Base-by-base conservation (phyloP, 257 asterid genomes). In the Solanum habrochaites region DNA sequence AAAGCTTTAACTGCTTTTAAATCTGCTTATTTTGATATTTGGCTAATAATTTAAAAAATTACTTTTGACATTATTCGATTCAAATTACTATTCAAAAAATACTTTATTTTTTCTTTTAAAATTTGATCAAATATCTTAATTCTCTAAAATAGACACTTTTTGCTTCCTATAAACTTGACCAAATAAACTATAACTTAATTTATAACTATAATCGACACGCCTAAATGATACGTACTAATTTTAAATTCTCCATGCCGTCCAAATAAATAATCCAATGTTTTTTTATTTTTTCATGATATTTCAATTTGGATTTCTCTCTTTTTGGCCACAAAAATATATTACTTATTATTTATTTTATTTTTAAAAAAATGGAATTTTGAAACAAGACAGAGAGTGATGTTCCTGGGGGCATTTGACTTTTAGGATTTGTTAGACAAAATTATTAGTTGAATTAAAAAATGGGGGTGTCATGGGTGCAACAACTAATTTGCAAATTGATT, bases 401-500 rank as follows among this genome's bases (percentile, higher is more conserved):
- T 43, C 7, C 3, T 23, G n/a, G 16, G 8, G 20, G 62, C 11
- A 43, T 42, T 27, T 52, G 85, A 81, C 85, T 47, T 80, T 80
- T 47, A 6, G 12, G 39, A 43, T 67, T 13, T n/a, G 7, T 42
- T 32, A 43, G 23, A 29, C 27, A 16, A 45, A 47, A 80, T 23
- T 11, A 73, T 2, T 40, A 5, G 39, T 11, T 37, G 5, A 81
- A 49, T 16, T 81, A 81, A 32, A 49, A 49, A 52, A 81, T 29
- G 85, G 45, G 45, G 29, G 29, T 27, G 85, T 81, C 85, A 81
- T 81, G 85, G 85, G 69, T 49, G 85, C 85, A 49, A 81, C 85
- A 29, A 81, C 85, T 81, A 80, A 47, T 16, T 80, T 47, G 43
- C 85, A 49, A 80, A 10, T 80, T 81, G 85, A 29, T 49, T 49